A percentile compares a stretch with the other conserved stretches of the same genome.
Conservation (phyloP, 1,139 yeast genomes). For the Candida tropicalis region DNA sequence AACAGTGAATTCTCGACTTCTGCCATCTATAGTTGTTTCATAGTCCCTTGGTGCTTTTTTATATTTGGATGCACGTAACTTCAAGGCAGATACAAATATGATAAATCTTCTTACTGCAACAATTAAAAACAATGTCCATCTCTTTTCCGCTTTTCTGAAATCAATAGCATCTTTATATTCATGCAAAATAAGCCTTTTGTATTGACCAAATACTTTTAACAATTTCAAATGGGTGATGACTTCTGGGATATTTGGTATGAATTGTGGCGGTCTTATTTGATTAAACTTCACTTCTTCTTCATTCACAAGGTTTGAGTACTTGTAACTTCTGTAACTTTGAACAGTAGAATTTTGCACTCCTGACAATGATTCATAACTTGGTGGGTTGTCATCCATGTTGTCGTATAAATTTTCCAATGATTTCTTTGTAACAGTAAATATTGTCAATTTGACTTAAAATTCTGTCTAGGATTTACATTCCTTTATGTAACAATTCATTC, state of each 20-base stretch:
- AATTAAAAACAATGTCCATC: constrained; percentile 34
- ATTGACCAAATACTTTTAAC: constrained; percentile 26
- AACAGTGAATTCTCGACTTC: neutral
- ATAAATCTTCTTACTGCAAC: constrained; percentile 34
- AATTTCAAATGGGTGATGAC: constrained; percentile 34
- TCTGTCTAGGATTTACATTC: too few species aligned
- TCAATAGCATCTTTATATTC: constrained; percentile 13
- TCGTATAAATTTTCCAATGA: too few species aligned
- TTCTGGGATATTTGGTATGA: constrained; percentile 5
- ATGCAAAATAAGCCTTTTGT: constrained; percentile 10
- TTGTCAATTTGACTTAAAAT: too few species aligned
- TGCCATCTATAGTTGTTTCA: neutral
- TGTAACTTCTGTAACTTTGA: neutral
- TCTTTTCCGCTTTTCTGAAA: too few species aligned
- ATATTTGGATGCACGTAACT: neutral
- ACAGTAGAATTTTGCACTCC: too few species aligned
- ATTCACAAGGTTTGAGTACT: constrained; percentile 21
- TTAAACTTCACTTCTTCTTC: neutral
- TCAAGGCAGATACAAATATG: constrained; percentile 27
- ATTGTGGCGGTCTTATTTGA: neutral
- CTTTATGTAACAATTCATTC: too few species aligned
- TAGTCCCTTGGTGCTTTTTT: neutral
- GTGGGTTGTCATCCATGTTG: neutral
- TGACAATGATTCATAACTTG: neutral
- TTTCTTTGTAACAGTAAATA: too few species aligned